Percentiles rank a stretch among this genome's conserved stretches.
Conservation (phyloP, 2,329 filamentous ascomycete genomes). For the Claviceps digitariae region DNA sequence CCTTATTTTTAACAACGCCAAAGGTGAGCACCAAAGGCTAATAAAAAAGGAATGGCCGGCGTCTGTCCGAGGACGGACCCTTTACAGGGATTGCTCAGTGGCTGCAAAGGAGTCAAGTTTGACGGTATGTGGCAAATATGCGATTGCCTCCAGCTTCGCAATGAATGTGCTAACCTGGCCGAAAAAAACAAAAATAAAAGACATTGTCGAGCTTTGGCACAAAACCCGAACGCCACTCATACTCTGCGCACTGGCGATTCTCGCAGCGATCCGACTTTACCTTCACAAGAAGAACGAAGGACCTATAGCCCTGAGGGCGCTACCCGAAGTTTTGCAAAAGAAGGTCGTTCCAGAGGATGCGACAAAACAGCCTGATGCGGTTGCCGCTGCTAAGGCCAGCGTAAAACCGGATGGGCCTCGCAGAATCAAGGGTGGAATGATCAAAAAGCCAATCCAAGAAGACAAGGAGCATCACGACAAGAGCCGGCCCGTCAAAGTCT, state of each 20-base stretch:
- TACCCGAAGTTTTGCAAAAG: slow-evolving; percentile 23
- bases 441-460: slow-evolving; percentile 17
- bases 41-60: background rate
- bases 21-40: background rate
- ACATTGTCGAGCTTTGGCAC: slow-evolving; percentile 32
- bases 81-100: background rate
- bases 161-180: background rate
- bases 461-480: slow-evolving; percentile 16
- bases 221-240: slow-evolving; percentile 31
- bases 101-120: background rate
- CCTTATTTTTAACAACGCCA: background rate
- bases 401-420: slow-evolving; percentile 29
- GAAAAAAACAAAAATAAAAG: slow-evolving; percentile 16
- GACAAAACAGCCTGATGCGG: background rate
- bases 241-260: slow-evolving; percentile 22
- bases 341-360: slow-evolving; percentile 1
- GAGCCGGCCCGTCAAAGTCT: slow-evolving; percentile 46
- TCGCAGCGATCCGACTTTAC: slow-evolving; percentile 28
- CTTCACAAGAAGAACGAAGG: slow-evolving; percentile 23
- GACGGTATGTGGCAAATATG: slow-evolving; percentile 3
- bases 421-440: slow-evolving; percentile 32
- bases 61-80: background rate
- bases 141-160: background rate
- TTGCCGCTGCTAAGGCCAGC: slow-evolving; percentile 12
- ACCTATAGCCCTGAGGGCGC: slow-evolving; percentile 20